Evolutionary conservation across 148 eudicot genomes (phyloP).

Genomic region (Nyssa sinensis): DNA sequence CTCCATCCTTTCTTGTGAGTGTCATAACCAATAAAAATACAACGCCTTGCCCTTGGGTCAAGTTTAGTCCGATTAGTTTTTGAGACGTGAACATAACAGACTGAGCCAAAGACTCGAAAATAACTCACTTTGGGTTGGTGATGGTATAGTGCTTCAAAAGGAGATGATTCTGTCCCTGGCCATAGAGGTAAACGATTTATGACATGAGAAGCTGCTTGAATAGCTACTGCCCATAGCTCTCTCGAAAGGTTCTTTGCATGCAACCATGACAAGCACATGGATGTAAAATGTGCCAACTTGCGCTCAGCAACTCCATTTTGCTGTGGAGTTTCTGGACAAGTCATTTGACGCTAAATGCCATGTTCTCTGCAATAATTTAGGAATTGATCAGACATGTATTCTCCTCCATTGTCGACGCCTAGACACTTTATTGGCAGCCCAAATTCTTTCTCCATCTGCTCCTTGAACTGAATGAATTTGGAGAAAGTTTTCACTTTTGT

Average conservation of each 20-base stretch:
- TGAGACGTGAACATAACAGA: too few relatives aligned
- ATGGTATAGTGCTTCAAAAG: too few relatives aligned
- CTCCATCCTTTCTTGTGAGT: background rate
- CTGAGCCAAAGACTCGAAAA: too few relatives aligned
- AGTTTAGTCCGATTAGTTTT: too few relatives aligned
- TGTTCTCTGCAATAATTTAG: background rate
- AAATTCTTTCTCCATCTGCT: too few relatives aligned
- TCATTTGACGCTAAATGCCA: conserved; percentile 19
- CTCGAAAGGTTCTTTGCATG: too few relatives aligned
- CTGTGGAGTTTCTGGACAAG: conserved; percentile 16
- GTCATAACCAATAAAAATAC: conserved; percentile 11
- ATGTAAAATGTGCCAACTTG: too few relatives aligned
- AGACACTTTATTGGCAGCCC: conserved; percentile 4
- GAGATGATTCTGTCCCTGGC: conserved; percentile 4
- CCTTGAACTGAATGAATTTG: conserved; percentile 16
- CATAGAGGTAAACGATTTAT: conserved; percentile 1
- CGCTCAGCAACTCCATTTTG: too few relatives aligned
- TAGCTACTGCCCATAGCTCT: too few relatives aligned
- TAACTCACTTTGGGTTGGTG: too few relatives aligned
- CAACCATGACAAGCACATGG: too few relatives aligned
- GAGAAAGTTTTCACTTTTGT: conserved; percentile 11
- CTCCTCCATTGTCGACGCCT: conserved; percentile 16
- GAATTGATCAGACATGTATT: background rate
- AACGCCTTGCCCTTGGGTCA: conserved; percentile 1
- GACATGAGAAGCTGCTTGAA: too few relatives aligned